A percentile compares a stretch with the other conserved stretches of the same genome.
Evolutionary conservation across 768 basidiomycete species (phyloP).

Genomic region (Mycena olivaceomarginata): DNA sequence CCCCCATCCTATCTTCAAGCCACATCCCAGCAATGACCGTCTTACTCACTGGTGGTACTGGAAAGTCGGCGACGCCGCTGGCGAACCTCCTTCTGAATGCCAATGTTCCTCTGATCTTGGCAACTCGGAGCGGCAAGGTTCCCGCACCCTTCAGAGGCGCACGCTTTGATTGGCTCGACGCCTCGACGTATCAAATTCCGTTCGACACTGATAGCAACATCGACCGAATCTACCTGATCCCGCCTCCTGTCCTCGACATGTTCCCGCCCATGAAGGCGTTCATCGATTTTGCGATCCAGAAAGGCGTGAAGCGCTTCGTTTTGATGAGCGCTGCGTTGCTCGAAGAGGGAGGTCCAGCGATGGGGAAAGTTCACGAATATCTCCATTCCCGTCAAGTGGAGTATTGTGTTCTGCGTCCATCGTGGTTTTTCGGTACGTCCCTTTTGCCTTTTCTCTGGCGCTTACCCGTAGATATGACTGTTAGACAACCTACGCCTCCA

Average conservation of each 20-base stretch:
- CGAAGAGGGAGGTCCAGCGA: conserved; percentile 46
- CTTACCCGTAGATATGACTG: not conserved
- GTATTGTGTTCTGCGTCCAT: conserved; percentile 57
- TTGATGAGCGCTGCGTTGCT: conserved; percentile 51
- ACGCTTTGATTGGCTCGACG: conserved; percentile 60
- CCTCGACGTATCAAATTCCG: conserved; percentile 54
- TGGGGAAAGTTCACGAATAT: conserved; percentile 59
- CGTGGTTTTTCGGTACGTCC: conserved; percentile 59
- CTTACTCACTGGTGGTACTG: conserved; percentile 59
- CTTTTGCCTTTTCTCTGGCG: too few species aligned
- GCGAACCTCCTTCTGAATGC: conserved; percentile 51
- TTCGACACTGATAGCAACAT: conserved; percentile 52
- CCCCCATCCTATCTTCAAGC: not conserved
- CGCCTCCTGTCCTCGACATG: conserved; percentile 44
- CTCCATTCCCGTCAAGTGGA: conserved; percentile 54
- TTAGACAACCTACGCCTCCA: conserved; percentile 53
- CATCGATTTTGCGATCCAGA: conserved; percentile 55
- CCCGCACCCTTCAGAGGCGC: conserved; percentile 52
- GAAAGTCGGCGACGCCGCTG: conserved; percentile 52
- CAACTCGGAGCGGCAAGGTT: conserved; percentile 52
- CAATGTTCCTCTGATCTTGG: conserved; percentile 50
- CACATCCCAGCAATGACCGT: conserved; percentile 51
- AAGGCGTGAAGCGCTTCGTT: conserved; percentile 58
- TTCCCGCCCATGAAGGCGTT: conserved; percentile 50
- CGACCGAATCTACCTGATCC: conserved; percentile 56